These are phyloP conservation scores for Chrysosphaeria jannelii DNA, from an alignment of 2,329 filamentous ascomycete genomes.

Conservation along the genomic window DNA sequence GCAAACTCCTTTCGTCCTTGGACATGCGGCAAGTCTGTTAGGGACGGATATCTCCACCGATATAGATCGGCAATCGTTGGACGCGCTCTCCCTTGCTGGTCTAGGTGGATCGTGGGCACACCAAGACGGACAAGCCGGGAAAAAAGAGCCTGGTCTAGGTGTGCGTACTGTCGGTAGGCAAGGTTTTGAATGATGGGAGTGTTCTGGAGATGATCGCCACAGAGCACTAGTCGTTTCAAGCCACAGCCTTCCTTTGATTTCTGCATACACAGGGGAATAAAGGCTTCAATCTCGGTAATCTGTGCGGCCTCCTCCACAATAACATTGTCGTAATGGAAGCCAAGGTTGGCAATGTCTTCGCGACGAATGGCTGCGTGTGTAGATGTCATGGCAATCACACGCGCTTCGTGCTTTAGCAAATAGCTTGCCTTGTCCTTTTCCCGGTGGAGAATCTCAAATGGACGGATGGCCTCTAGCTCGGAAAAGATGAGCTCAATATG, in stretches of 20 bases:
- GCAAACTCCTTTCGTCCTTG: conserved; percentile 39
- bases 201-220: conserved; percentile 90
- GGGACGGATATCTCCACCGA: conserved; percentile 64
- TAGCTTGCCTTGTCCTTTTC: conserved; percentile 90
- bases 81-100: conserved; percentile 77
- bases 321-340: conserved; percentile 92
- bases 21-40: conserved; percentile 54
- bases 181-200: conserved; percentile 85
- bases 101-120: conserved; percentile 68
- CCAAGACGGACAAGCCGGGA: conserved; percentile 69
- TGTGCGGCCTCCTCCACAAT: conserved; percentile 97
- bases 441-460: conserved; percentile 75
- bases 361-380: conserved; percentile 90
- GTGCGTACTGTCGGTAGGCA: conserved; percentile 81
- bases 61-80: conserved; percentile 71
- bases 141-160: conserved; percentile 87
- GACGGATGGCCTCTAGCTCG: conserved; percentile 73
- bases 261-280: conserved; percentile 83
- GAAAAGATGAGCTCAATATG: conserved; percentile 78
- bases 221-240: conserved; percentile 68
- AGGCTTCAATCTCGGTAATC: conserved; percentile 90
- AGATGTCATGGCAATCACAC: conserved; percentile 94
- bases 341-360: conserved; percentile 67
- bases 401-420: conserved; percentile 78
- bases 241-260: conserved; percentile 42